Conservation (phyloP, 805 yeast genomes). For the Babjeviella inositovora region DNA sequence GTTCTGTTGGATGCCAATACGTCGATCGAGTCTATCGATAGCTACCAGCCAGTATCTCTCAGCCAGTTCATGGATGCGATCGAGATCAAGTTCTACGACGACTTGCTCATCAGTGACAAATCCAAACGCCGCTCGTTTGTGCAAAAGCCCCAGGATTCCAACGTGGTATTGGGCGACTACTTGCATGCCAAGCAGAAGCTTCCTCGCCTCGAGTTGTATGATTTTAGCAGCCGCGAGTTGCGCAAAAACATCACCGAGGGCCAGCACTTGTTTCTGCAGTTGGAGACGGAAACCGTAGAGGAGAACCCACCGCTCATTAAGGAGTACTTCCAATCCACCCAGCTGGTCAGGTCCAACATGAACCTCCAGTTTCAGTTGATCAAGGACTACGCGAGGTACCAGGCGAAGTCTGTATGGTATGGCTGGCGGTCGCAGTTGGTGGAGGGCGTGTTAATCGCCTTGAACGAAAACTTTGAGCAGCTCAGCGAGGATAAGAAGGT, state of each 20-base stretch:
- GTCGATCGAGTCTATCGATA: conserved; percentile 6
- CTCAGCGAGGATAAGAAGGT: conserved; percentile 7
- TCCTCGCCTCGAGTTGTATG: conserved; percentile 28
- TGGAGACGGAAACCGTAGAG: conserved; percentile 24
- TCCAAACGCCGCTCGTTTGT: no score
- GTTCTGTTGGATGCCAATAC: no score
- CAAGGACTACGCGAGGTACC: conserved; percentile 31
- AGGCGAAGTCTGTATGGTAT: conserved; percentile 43
- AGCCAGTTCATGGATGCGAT: conserved; percentile 19
- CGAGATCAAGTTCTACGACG: conserved; percentile 26
- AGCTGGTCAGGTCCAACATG: conserved; percentile 20
- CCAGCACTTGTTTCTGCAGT: conserved; percentile 22
- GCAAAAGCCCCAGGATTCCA: conserved; percentile 1
- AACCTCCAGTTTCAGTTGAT: conserved; percentile 30
- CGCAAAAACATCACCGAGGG: conserved; percentile 33
- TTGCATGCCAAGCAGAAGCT: conserved; percentile 19
- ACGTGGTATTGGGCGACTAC: conserved; percentile 17
- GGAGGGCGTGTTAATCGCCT: conserved; percentile 21
- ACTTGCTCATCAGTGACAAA: conserved; percentile 17
- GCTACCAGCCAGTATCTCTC: conserved; percentile 16
- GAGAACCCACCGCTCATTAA: conserved; percentile 32
- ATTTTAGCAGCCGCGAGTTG: conserved; percentile 37
- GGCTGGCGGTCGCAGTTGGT: conserved; percentile 42
- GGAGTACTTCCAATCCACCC: conserved; percentile 24
- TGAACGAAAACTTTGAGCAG: conserved; percentile 7